Conservation (phyloP, 2,329 filamentous ascomycete species). For the Aspergillus puulaauensis region DNA sequence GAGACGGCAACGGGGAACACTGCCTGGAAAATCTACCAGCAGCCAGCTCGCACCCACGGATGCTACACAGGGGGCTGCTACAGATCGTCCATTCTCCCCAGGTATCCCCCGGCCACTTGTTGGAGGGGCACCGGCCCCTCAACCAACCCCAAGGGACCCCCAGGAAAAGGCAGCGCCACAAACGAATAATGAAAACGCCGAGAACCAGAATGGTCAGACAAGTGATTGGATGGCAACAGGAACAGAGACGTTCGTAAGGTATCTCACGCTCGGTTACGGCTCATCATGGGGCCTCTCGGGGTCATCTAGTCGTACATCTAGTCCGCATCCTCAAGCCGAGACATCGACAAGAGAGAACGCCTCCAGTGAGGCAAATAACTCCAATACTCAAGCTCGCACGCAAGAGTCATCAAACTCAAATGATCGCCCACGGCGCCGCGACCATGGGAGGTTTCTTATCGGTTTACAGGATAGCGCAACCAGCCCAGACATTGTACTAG, state of each 20-base stretch:
- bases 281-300: slow-evolving; percentile 46
- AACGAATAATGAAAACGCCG: slow-evolving; percentile 17
- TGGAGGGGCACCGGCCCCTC: slow-evolving; percentile 20
- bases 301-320: slow-evolving; percentile 22
- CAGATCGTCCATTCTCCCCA: slow-evolving; percentile 32
- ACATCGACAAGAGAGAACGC: slow-evolving; percentile 23
- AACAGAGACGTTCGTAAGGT: slow-evolving; percentile 49
- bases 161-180: slow-evolving; percentile 13
- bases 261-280: slow-evolving; percentile 51
- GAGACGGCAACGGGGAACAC: slow-evolving; percentile 29
- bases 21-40: slow-evolving; percentile 12
- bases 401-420: slow-evolving; percentile 1
- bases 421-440: slow-evolving; percentile 21
- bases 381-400: not conserved
- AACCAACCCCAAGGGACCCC: slow-evolving; percentile 16
- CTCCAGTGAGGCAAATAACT: not conserved
- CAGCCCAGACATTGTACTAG: slow-evolving; percentile 30
- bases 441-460: slow-evolving; percentile 41
- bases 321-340: slow-evolving; percentile 26
- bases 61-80: slow-evolving; percentile 13
- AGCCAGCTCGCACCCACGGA: slow-evolving; percentile 1
- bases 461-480: slow-evolving; percentile 44
- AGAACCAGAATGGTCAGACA: slow-evolving; percentile 19
- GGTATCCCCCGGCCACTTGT: slow-evolving; percentile 48
- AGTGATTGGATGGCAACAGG: slow-evolving; percentile 34